Conservation (phyloP, 371 early-diverging fungal species). For the Vairimorpha ceranae region DNA sequence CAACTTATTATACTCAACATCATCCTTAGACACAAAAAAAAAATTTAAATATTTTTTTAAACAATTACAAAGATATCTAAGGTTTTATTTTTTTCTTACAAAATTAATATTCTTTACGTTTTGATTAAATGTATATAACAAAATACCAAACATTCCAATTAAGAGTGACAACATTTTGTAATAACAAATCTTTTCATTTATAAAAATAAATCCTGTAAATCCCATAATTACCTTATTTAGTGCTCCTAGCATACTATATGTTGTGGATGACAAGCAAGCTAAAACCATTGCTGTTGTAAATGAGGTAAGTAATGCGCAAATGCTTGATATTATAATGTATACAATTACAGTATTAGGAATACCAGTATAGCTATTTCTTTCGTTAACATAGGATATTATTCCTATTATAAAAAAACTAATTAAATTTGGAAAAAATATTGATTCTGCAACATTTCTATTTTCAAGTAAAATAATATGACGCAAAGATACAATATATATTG, state of each 20-base stretch:
- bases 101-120: too few species aligned
- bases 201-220: constrained; percentile 73
- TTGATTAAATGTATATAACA: neutral
- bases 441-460: constrained; percentile 81
- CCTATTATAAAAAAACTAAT: constrained; percentile 65
- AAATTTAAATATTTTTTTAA: too few species aligned
- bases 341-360: neutral
- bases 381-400: neutral
- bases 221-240: constrained; percentile 93
- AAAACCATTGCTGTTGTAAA: constrained; percentile 78
- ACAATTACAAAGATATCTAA: too few species aligned
- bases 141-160: neutral
- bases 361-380: neutral
- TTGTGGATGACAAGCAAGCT: constrained; percentile 74
- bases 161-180: neutral
- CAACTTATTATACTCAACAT: too few species aligned
- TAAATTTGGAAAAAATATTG: constrained; percentile 83
- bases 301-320: constrained; percentile 79
- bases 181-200: neutral
- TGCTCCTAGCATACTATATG: constrained; percentile 91
- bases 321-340: constrained; percentile 70
- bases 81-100: too few species aligned
- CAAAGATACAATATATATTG: constrained; percentile 78
- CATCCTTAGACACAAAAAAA: too few species aligned
- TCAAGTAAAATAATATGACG: constrained; percentile 71